phyloP scores from a whole-genome alignment of 169 alveolate genomes.

The Plasmodium coatneyi region DNA sequence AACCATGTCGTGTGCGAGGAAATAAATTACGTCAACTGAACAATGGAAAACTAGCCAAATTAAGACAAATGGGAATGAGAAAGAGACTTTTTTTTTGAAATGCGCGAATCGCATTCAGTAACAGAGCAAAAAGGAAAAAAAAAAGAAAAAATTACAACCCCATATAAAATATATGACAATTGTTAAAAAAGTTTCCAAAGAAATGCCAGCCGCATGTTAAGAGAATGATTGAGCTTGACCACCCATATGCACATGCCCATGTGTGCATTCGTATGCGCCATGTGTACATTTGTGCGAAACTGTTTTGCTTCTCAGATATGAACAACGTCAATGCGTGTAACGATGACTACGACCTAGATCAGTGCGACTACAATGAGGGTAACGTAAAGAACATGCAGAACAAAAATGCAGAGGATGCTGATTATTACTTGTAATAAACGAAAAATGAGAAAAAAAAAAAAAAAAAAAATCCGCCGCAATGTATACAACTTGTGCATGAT shows the following conservation, averaged over 20 bases:
- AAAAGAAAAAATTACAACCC: background rate
- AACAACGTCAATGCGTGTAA: slow-evolving; percentile 34
- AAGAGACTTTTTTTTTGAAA: background rate
- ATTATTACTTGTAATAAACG: slow-evolving; percentile 66
- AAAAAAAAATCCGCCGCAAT: background rate
- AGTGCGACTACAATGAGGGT: slow-evolving; percentile 16
- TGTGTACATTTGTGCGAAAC: background rate
- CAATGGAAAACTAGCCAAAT: background rate
- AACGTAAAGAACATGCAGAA: slow-evolving; percentile 33
- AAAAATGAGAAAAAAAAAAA: slow-evolving; percentile 2
- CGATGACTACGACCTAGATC: slow-evolving; percentile 60
- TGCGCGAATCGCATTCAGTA: background rate
- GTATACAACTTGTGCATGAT: background rate
- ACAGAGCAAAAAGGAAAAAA: background rate
- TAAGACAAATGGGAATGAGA: background rate
- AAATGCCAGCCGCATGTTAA: background rate
- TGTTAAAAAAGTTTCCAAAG: background rate
- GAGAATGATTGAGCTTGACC: background rate
- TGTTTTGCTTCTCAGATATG: slow-evolving; percentile 23
- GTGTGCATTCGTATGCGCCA: background rate
- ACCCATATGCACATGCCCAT: background rate
- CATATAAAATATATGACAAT: background rate
- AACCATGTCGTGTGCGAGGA: background rate
- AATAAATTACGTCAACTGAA: background rate
- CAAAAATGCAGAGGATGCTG: slow-evolving; percentile 70